Evolutionary conservation across 2,329 filamentous ascomycete species (phyloP).

Genomic region (Pochonia chlamydosporia): DNA sequence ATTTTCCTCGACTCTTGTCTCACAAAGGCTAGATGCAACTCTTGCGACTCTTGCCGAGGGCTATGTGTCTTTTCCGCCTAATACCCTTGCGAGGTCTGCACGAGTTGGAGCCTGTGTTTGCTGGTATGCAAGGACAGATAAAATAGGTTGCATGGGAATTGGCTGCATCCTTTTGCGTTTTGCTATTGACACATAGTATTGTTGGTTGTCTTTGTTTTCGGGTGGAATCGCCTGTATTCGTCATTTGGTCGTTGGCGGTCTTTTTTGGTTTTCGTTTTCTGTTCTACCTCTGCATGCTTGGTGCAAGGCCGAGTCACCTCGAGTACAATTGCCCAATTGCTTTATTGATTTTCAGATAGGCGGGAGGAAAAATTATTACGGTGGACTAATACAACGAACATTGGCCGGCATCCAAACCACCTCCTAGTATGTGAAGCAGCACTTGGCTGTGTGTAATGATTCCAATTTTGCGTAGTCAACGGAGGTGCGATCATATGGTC

Average conservation of each 20-base stretch:
- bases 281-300: background rate
- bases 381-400: constrained; percentile 1
- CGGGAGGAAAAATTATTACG: background rate
- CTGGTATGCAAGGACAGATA: background rate
- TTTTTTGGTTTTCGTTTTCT: background rate
- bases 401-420: background rate
- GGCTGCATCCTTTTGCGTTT: background rate
- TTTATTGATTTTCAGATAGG: background rate
- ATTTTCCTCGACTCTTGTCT: background rate
- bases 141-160: background rate
- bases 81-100: background rate
- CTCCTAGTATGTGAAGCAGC: no score
- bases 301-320: background rate
- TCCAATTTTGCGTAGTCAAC: background rate
- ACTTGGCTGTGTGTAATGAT: no score
- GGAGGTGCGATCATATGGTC: no score
- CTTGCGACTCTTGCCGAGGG: background rate
- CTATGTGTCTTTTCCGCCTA: background rate
- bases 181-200: background rate
- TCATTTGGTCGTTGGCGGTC: background rate
- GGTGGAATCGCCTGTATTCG: background rate
- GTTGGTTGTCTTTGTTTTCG: background rate
- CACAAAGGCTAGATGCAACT: background rate
- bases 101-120: background rate
- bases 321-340: background rate